A percentile compares a stretch with the other conserved stretches of the same genome.
phyloP scores from a whole-genome alignment of 495 filamentous ascomycete genomes.

The Daldinia loculata region DNA sequence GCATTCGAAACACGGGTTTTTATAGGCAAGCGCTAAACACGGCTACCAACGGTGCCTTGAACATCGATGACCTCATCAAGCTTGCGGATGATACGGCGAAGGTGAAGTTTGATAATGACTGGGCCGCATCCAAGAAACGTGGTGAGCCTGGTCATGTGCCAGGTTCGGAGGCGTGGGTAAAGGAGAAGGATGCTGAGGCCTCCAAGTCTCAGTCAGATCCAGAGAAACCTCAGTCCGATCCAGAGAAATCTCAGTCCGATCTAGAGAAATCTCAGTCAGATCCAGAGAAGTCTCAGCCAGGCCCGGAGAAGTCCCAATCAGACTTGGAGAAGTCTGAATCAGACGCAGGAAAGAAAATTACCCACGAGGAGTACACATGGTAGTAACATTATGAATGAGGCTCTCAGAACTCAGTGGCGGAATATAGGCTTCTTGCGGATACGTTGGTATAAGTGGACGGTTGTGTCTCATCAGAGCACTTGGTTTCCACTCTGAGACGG shows the following conservation, averaged over 20 bases:
- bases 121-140: conserved; percentile 3
- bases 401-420: not conserved
- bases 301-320: not conserved
- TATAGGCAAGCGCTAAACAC: conserved; percentile 35
- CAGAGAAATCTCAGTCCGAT: too few relatives aligned
- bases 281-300: too few relatives aligned
- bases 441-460: not conserved
- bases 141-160: not conserved
- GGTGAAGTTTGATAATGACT: conserved; percentile 36
- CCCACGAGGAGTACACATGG: not conserved
- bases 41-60: conserved; percentile 42
- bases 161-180: not conserved
- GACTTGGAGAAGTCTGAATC: not conserved
- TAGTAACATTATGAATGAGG: not conserved
- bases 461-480: not conserved
- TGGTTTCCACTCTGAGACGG: not conserved
- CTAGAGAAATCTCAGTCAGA: not conserved
- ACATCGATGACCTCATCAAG: conserved; percentile 32
- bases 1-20: conserved; percentile 23
- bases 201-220: not conserved
- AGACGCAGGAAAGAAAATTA: not conserved
- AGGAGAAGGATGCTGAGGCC: not conserved
- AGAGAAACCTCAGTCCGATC: not conserved
- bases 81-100: conserved; percentile 37
- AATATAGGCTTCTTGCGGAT: not conserved